Conservation (phyloP, 306 rosid genomes). For the Purshia tridentata region DNA sequence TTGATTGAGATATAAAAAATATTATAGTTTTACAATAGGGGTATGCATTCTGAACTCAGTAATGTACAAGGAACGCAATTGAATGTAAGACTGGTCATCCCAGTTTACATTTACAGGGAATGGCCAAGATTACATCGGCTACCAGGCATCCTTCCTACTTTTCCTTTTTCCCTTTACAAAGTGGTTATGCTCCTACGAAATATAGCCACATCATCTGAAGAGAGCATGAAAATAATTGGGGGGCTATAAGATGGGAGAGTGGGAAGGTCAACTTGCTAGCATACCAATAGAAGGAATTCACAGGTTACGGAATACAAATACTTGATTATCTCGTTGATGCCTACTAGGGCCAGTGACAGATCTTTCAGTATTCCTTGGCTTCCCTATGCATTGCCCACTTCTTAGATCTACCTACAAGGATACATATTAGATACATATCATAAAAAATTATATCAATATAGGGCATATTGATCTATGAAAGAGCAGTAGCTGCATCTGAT, state of each 20-base stretch:
- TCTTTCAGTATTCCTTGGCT: neutral
- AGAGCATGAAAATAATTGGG: neutral
- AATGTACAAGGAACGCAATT: neutral
- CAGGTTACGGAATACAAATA: neutral
- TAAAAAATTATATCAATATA: too few relatives aligned
- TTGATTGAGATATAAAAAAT: too few relatives aligned
- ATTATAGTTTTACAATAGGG: too few relatives aligned
- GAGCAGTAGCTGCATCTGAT: neutral
- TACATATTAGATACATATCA: too few relatives aligned
- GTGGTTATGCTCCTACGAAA: neutral
- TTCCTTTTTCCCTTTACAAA: neutral
- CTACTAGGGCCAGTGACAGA: neutral
- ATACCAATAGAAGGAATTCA: neutral
- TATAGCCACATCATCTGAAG: neutral
- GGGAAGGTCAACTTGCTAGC: neutral
- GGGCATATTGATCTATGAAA: neutral
- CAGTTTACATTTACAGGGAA: slow-evolving; percentile 25
- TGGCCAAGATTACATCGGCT: neutral
- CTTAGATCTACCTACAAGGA: slow-evolving; percentile 17
- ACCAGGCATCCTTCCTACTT: slow-evolving; percentile 4
- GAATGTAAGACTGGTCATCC: slow-evolving; percentile 6
- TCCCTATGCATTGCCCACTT: neutral
- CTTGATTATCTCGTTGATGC: neutral
- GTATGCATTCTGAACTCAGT: neutral
- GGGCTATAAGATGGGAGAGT: neutral